A percentile compares a stretch with the other conserved stretches of the same genome.
phyloP scores from a whole-genome alignment of 225 moss, liverwort and hornwort genomes.

The Pseudoscleropodium purum region DNA sequence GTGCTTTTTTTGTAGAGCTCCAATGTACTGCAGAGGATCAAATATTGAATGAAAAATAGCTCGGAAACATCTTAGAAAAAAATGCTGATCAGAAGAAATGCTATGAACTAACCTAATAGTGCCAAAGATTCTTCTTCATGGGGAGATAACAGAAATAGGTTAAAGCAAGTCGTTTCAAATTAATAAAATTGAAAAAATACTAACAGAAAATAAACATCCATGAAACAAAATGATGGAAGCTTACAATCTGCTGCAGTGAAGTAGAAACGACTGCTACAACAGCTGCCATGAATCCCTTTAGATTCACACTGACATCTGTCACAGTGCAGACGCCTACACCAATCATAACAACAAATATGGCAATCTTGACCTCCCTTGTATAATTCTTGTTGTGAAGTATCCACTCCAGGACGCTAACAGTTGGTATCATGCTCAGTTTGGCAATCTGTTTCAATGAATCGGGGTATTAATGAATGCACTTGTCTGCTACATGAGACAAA shows the following conservation, averaged over 20 bases:
- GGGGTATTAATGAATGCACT: background rate
- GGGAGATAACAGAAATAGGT: background rate
- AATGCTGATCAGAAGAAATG: background rate
- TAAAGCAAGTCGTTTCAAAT: background rate
- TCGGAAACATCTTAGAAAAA: background rate
- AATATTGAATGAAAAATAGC: background rate
- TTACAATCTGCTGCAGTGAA: slow-evolving; percentile 59
- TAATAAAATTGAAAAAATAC: background rate
- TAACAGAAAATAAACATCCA: background rate
- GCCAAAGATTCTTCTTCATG: background rate
- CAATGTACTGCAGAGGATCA: slow-evolving; percentile 41
- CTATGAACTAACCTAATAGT: background rate
- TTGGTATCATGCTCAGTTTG: slow-evolving; percentile 64
- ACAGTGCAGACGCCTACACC: slow-evolving; percentile 69
- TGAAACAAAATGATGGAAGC: background rate
- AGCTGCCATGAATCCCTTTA: slow-evolving; percentile 46
- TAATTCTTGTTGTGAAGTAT: slow-evolving; percentile 47
- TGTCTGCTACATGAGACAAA: background rate
- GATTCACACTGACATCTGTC: slow-evolving; percentile 51
- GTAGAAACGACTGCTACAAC: slow-evolving; percentile 44
- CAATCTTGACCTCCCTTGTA: slow-evolving; percentile 45
- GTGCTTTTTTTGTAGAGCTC: slow-evolving; percentile 57
- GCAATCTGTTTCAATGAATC: slow-evolving; percentile 35
- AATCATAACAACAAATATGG: slow-evolving; percentile 52
- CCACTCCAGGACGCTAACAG: slow-evolving; percentile 59